Evolutionary conservation across 345 rosid species (phyloP), one percentile per base, ranked within the genome.

Genomic region (Noccaea caerulescens): DNA sequence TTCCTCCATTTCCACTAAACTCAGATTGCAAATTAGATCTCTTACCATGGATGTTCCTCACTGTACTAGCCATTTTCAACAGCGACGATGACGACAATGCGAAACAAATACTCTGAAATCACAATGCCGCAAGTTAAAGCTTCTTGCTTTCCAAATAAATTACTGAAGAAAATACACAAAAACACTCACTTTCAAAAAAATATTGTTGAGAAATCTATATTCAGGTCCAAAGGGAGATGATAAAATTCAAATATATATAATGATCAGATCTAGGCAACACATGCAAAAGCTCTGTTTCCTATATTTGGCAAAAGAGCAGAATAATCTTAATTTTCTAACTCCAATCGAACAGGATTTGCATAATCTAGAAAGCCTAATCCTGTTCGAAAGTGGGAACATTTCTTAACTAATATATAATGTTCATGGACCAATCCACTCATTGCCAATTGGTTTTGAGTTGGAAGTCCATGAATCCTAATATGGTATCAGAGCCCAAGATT

Each of bases 21-120:
- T 81, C 87, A 62, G 84, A 75, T 51, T 83, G 91, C 34, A 81
- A 80, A 81, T 72, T 85, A 64, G 87, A 66, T 72, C 91, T 84
- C 63, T 86, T 88, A 36, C 94, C 88, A 46, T 81, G 84, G 50
- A 81, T 70, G 67, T 86, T 88, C 65, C 68, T 81, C 46, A 81
- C 2, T 23, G 72, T 85, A 39, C 83, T 86, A 41, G 89, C 85
- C 93, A 88, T 88, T 49, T 20, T 56, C 18, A 43, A 18, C 45
- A 50, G 32, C 5, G 51, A 8, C n/a, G 4, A 32, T 59, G 13
- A 20, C 5, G 51, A 8, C n/a, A 2, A 32, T 59, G 13, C 8
- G 10, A 10, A 50, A 20, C 47, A 66, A 51, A 23, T 36, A 20
- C 37, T 38, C 23, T 20, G 36, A 25, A 16, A 52, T 39, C 49